Conservation (phyloP, 2,329 filamentous ascomycete species). For the Stagonosporopsis cucurbitacearum region DNA sequence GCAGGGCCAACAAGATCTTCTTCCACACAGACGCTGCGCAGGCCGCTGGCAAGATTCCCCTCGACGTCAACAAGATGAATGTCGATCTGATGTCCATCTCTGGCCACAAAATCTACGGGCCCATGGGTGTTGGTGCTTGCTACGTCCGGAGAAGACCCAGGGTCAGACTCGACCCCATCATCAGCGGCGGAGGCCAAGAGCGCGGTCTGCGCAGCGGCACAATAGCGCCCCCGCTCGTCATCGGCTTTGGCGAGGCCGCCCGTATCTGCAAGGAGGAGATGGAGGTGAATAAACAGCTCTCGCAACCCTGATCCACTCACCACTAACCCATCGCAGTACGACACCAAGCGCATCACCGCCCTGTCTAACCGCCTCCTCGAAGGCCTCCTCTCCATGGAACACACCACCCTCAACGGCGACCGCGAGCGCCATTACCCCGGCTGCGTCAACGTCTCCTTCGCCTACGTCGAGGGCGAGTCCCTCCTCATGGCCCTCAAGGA, state of each 20-base stretch:
- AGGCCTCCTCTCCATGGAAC: conserved; percentile 86
- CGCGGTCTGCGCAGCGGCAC: conserved; percentile 93
- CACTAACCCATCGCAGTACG: conserved; percentile 69
- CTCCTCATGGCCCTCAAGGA: conserved; percentile 98
- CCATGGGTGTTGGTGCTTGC: conserved; percentile 95
- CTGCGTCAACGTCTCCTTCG: conserved; percentile 97
- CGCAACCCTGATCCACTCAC: not conserved
- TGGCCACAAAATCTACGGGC: conserved; percentile 97
- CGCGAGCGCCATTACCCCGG: conserved; percentile 86
- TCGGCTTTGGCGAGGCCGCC: conserved; percentile 95
- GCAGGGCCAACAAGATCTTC: conserved; percentile 89
- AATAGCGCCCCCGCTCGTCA: conserved; percentile 83
- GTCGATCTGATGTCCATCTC: conserved; percentile 99
- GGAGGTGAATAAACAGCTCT: conserved; percentile 67
- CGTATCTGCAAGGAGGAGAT: conserved; percentile 90
- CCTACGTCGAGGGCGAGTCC: conserved; percentile 97
- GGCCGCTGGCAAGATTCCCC: conserved; percentile 96
- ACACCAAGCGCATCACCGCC: conserved; percentile 79
- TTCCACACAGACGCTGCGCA: conserved; percentile 98
- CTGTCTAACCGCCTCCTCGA: conserved; percentile 85
- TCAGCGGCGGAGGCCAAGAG: conserved; percentile 95
- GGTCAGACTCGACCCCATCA: conserved; percentile 93
- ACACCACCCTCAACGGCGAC: conserved; percentile 90
- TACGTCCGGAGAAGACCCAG: conserved; percentile 91
- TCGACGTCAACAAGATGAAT: conserved; percentile 98